Evolutionary conservation across 345 rosid genomes (phyloP).

Genomic region (Eucalyptus cladocalyx): DNA sequence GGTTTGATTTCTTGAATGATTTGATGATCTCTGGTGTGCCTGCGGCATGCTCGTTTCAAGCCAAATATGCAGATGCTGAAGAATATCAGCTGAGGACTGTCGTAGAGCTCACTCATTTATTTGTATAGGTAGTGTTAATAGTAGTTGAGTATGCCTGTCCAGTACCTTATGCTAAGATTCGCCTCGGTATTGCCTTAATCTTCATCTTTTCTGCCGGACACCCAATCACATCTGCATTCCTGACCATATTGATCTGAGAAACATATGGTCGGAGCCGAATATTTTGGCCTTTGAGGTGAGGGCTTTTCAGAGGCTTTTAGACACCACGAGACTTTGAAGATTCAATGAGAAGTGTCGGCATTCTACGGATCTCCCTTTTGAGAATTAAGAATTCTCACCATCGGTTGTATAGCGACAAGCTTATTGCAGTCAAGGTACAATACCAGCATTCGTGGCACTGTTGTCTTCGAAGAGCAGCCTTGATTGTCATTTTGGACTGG

Average conservation of each 20-base stretch:
- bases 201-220: not conserved
- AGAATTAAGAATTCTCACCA: not conserved
- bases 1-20: not conserved
- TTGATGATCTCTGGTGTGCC: not conserved
- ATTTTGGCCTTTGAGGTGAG: not conserved
- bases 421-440: not conserved
- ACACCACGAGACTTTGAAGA: not conserved
- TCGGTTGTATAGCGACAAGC: not conserved
- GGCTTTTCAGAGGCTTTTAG: not conserved
- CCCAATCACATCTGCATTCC: not conserved
- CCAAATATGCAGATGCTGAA: not conserved
- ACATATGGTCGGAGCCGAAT: not conserved
- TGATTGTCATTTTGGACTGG: not conserved
- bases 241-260: not conserved
- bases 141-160: not conserved
- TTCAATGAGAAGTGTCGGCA: not conserved
- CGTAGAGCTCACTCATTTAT: not conserved
- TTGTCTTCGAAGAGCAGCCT: not conserved
- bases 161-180: not conserved
- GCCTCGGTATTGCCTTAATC: not conserved
- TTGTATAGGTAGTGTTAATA: slow-evolving; percentile 1
- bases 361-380: not conserved
- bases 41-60: not conserved
- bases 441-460: not conserved
- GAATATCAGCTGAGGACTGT: not conserved